Conservation (phyloP, 495 filamentous ascomycete species). For the Cladorrhinum samala region DNA sequence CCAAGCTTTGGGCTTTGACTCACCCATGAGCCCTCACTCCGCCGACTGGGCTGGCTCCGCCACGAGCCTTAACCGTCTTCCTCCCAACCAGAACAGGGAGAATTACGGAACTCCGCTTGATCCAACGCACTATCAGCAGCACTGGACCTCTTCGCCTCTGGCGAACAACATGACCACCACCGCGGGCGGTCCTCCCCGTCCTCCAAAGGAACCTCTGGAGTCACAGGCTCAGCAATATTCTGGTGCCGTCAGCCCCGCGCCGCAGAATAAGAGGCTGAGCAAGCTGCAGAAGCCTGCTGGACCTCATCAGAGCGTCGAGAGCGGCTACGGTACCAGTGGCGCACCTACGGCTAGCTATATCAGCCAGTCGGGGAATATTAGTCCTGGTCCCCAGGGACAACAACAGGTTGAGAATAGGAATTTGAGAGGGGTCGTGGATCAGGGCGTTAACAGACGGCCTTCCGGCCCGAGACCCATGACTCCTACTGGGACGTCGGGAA, state of each 20-base stretch:
- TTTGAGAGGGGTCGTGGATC: conserved; percentile 37
- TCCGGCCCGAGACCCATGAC: conserved; percentile 51
- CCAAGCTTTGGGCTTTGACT: conserved; percentile 65
- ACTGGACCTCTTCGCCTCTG: conserved; percentile 37
- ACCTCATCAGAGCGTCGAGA: conserved; percentile 43
- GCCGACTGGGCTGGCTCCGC: conserved; percentile 67
- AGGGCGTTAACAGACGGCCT: conserved; percentile 37
- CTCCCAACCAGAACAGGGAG: conserved; percentile 37
- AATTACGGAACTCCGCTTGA: conserved; percentile 30
- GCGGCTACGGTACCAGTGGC: conserved; percentile 43
- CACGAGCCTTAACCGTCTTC: conserved; percentile 43
- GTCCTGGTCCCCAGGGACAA: conserved; percentile 23
- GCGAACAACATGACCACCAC: conserved; percentile 18
- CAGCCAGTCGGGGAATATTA: conserved; percentile 21
- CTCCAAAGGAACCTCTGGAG: conserved; percentile 46
- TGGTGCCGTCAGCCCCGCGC: conserved; percentile 16
- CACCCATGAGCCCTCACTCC: conserved; percentile 60
- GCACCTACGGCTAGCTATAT: conserved; percentile 30
- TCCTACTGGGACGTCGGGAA: conserved; percentile 30
- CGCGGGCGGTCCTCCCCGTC: conserved; percentile 33
- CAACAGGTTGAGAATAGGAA: conserved; percentile 43
- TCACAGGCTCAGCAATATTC: conserved; percentile 9
- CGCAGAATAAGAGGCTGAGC: conserved; percentile 33
- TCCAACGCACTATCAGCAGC: conserved; percentile 29
- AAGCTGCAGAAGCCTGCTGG: conserved; percentile 40